Evolutionary conservation across 345 rosid genomes (phyloP).

Genomic region (Dimocarpus longan): DNA sequence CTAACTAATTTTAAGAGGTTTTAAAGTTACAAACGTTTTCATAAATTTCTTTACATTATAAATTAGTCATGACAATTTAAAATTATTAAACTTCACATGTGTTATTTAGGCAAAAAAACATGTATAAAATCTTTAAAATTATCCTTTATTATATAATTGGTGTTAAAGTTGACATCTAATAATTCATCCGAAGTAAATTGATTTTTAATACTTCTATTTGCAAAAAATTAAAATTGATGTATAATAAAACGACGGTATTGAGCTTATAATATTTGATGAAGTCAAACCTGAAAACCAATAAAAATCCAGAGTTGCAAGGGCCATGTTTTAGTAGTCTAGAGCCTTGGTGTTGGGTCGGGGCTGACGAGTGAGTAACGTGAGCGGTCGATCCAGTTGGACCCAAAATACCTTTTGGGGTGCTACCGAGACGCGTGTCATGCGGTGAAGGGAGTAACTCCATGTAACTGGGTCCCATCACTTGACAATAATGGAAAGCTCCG

Average conservation of each 20-base stretch:
- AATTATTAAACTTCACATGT: too few species aligned
- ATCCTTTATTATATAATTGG: too few species aligned
- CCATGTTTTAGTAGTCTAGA: background rate
- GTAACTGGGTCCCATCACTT: constrained; percentile 22
- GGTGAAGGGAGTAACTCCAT: background rate
- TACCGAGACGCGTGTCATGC: constrained; percentile 29
- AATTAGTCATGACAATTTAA: too few species aligned
- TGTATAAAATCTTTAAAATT: too few species aligned
- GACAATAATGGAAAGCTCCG: background rate
- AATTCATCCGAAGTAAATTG: too few species aligned
- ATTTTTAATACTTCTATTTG: too few species aligned
- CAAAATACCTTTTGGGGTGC: background rate
- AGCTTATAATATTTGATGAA: background rate
- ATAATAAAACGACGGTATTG: too few species aligned
- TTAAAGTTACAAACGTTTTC: too few species aligned
- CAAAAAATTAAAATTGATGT: too few species aligned
- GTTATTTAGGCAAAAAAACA: too few species aligned
- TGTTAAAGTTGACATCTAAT: background rate
- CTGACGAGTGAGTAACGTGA: constrained; percentile 28
- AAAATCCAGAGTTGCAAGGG: background rate
- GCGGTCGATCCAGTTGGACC: constrained; percentile 24
- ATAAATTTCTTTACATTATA: too few species aligned
- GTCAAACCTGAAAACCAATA: constrained; percentile 11
- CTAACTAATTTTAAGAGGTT: too few species aligned
- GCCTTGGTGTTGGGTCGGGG: background rate